These are phyloP conservation scores for Tulasnella sp. DNA, from an alignment of 768 basidiomycete genomes.

Conservation along the genomic window DNA sequence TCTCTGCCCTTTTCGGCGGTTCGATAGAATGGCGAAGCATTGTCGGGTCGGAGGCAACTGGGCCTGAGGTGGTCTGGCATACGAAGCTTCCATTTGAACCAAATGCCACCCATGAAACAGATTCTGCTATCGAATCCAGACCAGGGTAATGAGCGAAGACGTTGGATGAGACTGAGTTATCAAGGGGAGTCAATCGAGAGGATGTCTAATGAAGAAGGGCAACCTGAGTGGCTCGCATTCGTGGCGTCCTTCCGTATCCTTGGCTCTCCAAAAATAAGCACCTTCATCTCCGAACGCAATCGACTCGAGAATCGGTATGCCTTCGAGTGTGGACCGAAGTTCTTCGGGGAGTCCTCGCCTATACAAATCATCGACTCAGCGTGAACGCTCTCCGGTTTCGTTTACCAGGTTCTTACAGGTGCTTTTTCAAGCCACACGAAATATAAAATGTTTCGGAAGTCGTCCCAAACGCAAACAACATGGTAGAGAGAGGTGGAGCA, in stretches of 20 bases:
- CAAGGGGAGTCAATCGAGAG: background rate
- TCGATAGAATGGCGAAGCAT: background rate
- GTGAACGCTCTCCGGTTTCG: background rate
- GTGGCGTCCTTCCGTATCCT: background rate
- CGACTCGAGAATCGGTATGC: background rate
- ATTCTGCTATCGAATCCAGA: background rate
- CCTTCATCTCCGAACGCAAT: constrained; percentile 13
- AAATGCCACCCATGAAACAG: constrained; percentile 16
- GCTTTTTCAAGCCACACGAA: background rate
- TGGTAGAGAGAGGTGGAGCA: background rate
- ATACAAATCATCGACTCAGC: background rate
- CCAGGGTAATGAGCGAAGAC: background rate
- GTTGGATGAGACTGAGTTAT: constrained; percentile 2
- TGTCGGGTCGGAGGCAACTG: background rate
- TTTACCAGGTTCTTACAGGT: background rate
- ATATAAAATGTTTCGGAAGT: constrained; percentile 4
- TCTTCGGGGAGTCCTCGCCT: background rate
- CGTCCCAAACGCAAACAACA: constrained; percentile 15
- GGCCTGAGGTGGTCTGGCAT: background rate
- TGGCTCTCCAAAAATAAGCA: constrained; percentile 2
- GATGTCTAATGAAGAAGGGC: background rate
- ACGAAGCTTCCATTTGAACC: constrained; percentile 7
- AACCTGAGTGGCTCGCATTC: background rate
- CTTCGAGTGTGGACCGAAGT: background rate
- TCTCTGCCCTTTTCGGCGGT: background rate